A percentile compares a stretch with the other conserved stretches of the same genome.
These are phyloP conservation scores for Gentiana macrophylla DNA, from an alignment of 257 asterid genomes.

Conservation along the genomic window DNA sequence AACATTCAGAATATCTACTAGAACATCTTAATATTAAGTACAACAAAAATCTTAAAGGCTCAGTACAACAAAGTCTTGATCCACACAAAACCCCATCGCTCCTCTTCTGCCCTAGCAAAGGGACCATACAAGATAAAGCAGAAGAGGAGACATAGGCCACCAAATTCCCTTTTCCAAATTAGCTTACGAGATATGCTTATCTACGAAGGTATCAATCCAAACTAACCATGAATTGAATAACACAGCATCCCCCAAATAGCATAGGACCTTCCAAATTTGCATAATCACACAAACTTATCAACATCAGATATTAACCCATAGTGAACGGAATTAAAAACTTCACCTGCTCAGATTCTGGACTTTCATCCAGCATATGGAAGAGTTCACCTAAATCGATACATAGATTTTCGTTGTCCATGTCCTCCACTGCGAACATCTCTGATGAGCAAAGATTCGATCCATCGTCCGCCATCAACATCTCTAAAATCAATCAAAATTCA, in stretches of 20 bases:
- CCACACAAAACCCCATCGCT: too few relatives aligned
- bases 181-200: too few relatives aligned
- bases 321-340: background rate
- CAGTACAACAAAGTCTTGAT: too few relatives aligned
- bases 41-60: too few relatives aligned
- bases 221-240: background rate
- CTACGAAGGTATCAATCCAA: background rate
- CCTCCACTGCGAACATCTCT: conserved; percentile 21
- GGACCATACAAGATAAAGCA: too few relatives aligned
- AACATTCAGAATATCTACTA: background rate
- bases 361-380: conserved; percentile 22
- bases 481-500: conserved; percentile 15
- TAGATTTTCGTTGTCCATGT: conserved; percentile 22
- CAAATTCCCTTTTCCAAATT: too few relatives aligned
- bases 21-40: background rate
- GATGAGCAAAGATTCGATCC: conserved; percentile 12
- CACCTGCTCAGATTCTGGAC: conserved; percentile 24
- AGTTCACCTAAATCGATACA: conserved; percentile 34
- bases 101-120: too few relatives aligned
- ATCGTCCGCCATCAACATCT: conserved; percentile 48
- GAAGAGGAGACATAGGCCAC: too few relatives aligned
- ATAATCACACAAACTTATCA: background rate
- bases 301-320: background rate
- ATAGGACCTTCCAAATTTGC: background rate
- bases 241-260: background rate